Base-by-base conservation (phyloP, 257 asterid genomes). In the Solanum chilense region DNA sequence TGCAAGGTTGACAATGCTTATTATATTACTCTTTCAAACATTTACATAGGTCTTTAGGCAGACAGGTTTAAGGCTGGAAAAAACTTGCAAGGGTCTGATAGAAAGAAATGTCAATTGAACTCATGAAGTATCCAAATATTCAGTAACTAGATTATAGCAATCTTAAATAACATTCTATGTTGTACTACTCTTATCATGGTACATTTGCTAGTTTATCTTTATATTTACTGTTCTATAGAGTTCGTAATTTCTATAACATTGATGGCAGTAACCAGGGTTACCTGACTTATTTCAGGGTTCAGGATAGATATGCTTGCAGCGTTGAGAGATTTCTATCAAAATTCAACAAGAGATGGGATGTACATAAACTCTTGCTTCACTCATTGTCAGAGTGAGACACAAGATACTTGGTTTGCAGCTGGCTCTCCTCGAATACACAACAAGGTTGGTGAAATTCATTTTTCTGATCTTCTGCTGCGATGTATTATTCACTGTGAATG, bases 331-430 rank as follows among this genome's bases (percentile, higher is more conserved):
- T 93, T 95, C 91, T 91, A 90, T 41, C 23, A 35, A 39, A 87
- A 92, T 92, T 92, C 99, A 47, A 90, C 93, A 77, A 92, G 97
- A 82, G 98, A 98, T 83, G 99, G 99, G 73, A 91, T 97, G 96
- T 97, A 85, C 75, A 91, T 97, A 89, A 95, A 97, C 89, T 97
- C 99, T 45, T 97, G 99, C 88, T 97, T 97, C 71, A 94, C 96
- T 82, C 98, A 97, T 90, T 97, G 99, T 91, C 99, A 97, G 89
- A 95, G 96, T 66, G 99, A 97, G 89, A 45, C 87, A 5, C 98
- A 97, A 90, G 98, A 94, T 80, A 94, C 97, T 39, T 95, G 99
- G 99, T 90, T 91, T 74, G 97, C 96, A 18, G 91, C 91, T 21
- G 94, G 92, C 86, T 92, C 99, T 89, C 98, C 99, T 82, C 91